Evolutionary conservation across 2,329 filamentous ascomycete species (phyloP).

Genomic region (Zymoseptoria brevis): DNA sequence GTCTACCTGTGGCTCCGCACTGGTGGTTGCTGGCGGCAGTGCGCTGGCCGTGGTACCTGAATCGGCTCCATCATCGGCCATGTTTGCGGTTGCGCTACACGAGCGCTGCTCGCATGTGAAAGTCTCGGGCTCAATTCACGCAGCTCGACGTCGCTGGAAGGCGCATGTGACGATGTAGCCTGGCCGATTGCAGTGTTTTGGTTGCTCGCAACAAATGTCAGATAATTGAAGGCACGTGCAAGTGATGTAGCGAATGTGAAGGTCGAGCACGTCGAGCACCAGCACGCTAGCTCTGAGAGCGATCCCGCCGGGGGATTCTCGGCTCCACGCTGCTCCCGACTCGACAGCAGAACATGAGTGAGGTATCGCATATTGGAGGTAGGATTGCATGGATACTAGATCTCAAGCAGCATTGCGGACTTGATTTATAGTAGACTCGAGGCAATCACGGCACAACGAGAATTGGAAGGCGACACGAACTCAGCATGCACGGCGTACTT

Average conservation of each 20-base stretch:
- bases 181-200: not conserved
- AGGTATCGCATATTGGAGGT: not conserved
- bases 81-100: not conserved
- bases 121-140: not conserved
- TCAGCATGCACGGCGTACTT: not conserved
- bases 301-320: not conserved
- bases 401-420: not conserved
- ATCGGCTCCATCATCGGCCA: conserved; percentile 1
- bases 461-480: not conserved
- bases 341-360: not conserved
- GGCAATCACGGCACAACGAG: not conserved
- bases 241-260: not conserved
- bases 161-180: not conserved
- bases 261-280: not conserved
- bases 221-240: not conserved
- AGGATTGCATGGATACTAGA: not conserved
- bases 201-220: not conserved
- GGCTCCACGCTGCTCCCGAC: not conserved
- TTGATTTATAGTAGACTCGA: not conserved
- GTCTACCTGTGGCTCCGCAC: not conserved
- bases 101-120: conserved; percentile 1
- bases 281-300: not conserved
- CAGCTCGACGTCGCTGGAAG: not conserved
- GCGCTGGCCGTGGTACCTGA: not conserved
- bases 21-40: conserved; percentile 3